A percentile compares a stretch with the other conserved stretches of the same genome.
phyloP scores from a whole-genome alignment of 208 protist genomes.

The Angomonas ambiguus region DNA sequence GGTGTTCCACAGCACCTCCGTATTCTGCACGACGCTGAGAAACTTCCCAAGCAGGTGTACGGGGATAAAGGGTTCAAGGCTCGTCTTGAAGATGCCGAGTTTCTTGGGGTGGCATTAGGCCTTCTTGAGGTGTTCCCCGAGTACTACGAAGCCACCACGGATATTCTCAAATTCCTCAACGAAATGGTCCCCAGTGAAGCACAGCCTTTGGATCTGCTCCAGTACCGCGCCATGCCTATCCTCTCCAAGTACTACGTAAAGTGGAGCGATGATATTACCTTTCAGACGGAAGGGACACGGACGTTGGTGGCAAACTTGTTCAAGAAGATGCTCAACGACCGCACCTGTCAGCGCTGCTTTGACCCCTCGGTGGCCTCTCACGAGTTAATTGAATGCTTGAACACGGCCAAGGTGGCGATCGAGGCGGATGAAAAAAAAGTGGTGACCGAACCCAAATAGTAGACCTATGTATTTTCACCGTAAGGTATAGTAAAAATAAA shows the following conservation, averaged over 20 bases:
- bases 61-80: constrained; percentile 32
- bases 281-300: constrained; percentile 73
- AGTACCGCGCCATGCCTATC: constrained; percentile 86
- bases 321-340: constrained; percentile 70
- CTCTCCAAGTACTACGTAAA: constrained; percentile 82
- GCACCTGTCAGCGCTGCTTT: constrained; percentile 73
- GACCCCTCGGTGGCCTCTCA: constrained; percentile 79
- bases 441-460: neutral
- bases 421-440: constrained; percentile 35
- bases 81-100: constrained; percentile 70
- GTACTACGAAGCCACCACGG: constrained; percentile 72
- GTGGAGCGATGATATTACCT: constrained; percentile 68
- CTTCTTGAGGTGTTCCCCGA: constrained; percentile 80
- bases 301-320: constrained; percentile 54
- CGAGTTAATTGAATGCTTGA: constrained; percentile 76
- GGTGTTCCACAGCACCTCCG: constrained; percentile 86
- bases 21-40: constrained; percentile 69
- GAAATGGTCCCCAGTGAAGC: constrained; percentile 60
- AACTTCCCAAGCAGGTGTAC: constrained; percentile 40
- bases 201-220: constrained; percentile 62
- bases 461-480: neutral
- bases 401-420: constrained; percentile 54
- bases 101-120: constrained; percentile 76
- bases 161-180: constrained; percentile 48
- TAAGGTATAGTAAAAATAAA: neutral